A percentile compares a stretch with the other conserved stretches of the same genome.
Conservation (phyloP, 768 basidiomycete species). For the Boletus subparvulus region DNA sequence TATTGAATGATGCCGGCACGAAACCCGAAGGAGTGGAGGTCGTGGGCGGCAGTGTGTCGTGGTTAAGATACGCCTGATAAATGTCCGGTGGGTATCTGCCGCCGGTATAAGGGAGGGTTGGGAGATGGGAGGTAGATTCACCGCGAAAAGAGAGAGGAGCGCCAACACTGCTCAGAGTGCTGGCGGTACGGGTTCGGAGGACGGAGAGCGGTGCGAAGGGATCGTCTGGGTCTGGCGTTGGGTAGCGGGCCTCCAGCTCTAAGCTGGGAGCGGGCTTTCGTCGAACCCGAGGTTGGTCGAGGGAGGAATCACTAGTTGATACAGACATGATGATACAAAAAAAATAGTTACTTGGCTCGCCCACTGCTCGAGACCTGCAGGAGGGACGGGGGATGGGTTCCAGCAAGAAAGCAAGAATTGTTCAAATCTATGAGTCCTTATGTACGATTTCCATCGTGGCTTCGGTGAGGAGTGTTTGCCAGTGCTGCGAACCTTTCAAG, state of each 20-base stretch:
- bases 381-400: conserved; percentile 11
- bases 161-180: conserved; percentile 33
- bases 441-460: conserved; percentile 36
- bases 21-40: conserved; percentile 11
- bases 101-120: conserved; percentile 30
- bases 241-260: conserved; percentile 55
- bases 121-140: conserved; percentile 32
- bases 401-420: conserved; percentile 16
- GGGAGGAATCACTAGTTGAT: conserved; percentile 25
- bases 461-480: conserved; percentile 31
- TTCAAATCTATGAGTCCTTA: conserved; percentile 22
- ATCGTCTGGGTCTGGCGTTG: conserved; percentile 63
- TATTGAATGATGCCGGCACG: conserved; percentile 23
- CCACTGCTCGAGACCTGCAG: conserved; percentile 15
- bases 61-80: conserved; percentile 26
- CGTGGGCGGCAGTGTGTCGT: conserved; percentile 9
- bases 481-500: conserved; percentile 16
- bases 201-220: conserved; percentile 71
- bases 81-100: conserved; percentile 35
- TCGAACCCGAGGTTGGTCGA: conserved; percentile 28
- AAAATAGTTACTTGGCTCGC: conserved; percentile 15
- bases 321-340: conserved; percentile 34
- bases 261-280: conserved; percentile 61
- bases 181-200: conserved; percentile 57
- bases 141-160: conserved; percentile 33